Percentiles rank a stretch among this genome's conserved stretches.
Evolutionary conservation across 345 rosid species (phyloP).

Genomic region (Hibiscus tridactylites): DNA sequence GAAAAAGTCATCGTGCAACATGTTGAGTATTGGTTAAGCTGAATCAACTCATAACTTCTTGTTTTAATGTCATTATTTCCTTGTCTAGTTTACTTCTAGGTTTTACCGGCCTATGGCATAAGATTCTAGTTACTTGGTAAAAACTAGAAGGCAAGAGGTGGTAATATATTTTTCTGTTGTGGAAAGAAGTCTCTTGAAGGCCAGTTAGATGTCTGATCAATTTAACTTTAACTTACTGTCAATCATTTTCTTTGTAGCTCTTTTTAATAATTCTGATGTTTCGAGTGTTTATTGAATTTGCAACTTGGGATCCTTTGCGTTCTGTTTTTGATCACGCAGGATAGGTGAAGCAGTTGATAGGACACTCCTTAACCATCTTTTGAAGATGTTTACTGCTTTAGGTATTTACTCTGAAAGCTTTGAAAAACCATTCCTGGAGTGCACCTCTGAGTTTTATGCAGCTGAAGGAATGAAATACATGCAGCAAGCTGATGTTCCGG

Average conservation of each 20-base stretch:
- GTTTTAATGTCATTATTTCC: not conserved
- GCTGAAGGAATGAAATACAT: constrained; percentile 94
- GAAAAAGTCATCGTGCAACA: not conserved
- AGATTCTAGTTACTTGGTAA: not conserved
- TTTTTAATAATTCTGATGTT: not conserved
- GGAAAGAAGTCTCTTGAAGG: constrained; percentile 1
- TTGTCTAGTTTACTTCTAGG: not conserved
- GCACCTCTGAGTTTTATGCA: constrained; percentile 96
- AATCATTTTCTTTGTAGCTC: not conserved
- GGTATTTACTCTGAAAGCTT: constrained; percentile 92
- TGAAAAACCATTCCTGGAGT: constrained; percentile 85
- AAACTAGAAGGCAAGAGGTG: not conserved
- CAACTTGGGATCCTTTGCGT: not conserved
- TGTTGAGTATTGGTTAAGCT: not conserved
- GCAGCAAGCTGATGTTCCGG: constrained; percentile 96
- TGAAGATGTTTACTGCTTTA: constrained; percentile 96
- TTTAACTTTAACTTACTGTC: not conserved
- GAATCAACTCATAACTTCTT: not conserved
- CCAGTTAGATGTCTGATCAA: not conserved
- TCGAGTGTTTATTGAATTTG: not conserved
- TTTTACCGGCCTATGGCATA: not conserved
- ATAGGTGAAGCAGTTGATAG: constrained; percentile 89
- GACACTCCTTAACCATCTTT: constrained; percentile 78
- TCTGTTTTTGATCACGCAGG: constrained; percentile 38
- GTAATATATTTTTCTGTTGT: not conserved